Evolutionary conservation across 805 yeast genomes (phyloP).

Genomic region (Ogataea neopini): DNA sequence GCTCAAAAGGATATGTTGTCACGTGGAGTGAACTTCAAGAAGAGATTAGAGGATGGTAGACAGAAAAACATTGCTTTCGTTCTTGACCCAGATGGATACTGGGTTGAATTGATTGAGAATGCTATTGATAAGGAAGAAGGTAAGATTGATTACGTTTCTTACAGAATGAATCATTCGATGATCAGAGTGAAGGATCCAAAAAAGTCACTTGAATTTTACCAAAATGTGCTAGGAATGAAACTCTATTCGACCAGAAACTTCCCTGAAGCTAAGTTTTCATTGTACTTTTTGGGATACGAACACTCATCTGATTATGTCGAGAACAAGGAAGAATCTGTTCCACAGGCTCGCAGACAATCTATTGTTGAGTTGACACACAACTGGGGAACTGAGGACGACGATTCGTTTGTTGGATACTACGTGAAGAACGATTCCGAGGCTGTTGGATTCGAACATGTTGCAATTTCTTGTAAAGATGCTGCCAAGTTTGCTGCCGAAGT

Average conservation of each 20-base stretch:
- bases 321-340: conserved; percentile 36
- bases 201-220: conserved; percentile 75
- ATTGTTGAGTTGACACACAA: conserved; percentile 90
- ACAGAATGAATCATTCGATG: conserved; percentile 86
- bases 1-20: conserved; percentile 59
- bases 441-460: conserved; percentile 86
- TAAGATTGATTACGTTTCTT: conserved; percentile 40
- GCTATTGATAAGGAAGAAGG: conserved; percentile 43
- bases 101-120: conserved; percentile 86
- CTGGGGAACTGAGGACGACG: conserved; percentile 90
- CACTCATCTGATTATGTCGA: conserved; percentile 46
- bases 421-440: conserved; percentile 48
- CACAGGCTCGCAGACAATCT: conserved; percentile 56
- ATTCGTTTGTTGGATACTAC: conserved; percentile 71
- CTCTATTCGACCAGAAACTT: conserved; percentile 56
- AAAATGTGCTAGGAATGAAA: conserved; percentile 78
- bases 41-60: conserved; percentile 85
- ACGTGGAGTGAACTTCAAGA: conserved; percentile 73
- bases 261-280: conserved; percentile 74
- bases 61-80: conserved; percentile 93
- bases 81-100: conserved; percentile 93
- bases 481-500: conserved; percentile 53
- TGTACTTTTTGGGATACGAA: conserved; percentile 82
- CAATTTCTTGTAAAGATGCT: conserved; percentile 69
- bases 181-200: conserved; percentile 85